Evolutionary conservation across 2,329 filamentous ascomycete species (phyloP).

Genomic region (Epichloe gansuensis): DNA sequence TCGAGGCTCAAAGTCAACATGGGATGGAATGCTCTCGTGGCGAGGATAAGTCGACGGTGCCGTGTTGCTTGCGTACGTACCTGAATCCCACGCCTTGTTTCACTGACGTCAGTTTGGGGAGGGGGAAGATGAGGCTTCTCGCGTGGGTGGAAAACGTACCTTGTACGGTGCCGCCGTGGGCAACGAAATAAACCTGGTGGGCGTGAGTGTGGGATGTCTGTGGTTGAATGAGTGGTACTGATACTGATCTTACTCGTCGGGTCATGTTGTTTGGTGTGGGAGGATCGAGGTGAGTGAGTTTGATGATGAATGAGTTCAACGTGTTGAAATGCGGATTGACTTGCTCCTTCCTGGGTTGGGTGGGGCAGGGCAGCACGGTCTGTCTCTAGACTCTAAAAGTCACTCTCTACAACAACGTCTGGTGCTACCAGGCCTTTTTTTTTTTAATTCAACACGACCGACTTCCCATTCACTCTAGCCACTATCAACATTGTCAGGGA

Average conservation of each 20-base stretch:
- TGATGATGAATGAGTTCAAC: neutral
- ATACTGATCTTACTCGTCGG: slow-evolving; percentile 19
- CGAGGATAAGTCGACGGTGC: neutral
- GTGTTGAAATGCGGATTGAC: too few species aligned
- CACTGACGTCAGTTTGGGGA: slow-evolving; percentile 15
- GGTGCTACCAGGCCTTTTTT: too few species aligned
- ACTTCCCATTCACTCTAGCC: too few species aligned
- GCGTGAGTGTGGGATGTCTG: neutral
- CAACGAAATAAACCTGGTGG: slow-evolving; percentile 46
- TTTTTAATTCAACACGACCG: too few species aligned
- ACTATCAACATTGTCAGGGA: too few species aligned
- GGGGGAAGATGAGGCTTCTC: too few species aligned
- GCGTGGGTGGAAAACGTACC: slow-evolving; percentile 30
- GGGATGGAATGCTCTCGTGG: too few species aligned
- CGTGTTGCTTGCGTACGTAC: slow-evolving; percentile 16
- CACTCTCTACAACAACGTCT: too few species aligned
- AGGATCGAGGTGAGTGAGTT: neutral
- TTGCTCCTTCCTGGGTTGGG: neutral
- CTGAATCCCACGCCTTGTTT: slow-evolving; percentile 45
- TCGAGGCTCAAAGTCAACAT: too few species aligned
- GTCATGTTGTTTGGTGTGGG: slow-evolving; percentile 14
- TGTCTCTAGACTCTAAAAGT: too few species aligned
- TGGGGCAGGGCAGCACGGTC: neutral
- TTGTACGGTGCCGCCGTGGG: slow-evolving; percentile 55
- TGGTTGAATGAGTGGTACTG: neutral